These are phyloP conservation scores for Dioscorea cayenensis DNA, from an alignment of 116 monocot species.

Conservation along the genomic window DNA sequence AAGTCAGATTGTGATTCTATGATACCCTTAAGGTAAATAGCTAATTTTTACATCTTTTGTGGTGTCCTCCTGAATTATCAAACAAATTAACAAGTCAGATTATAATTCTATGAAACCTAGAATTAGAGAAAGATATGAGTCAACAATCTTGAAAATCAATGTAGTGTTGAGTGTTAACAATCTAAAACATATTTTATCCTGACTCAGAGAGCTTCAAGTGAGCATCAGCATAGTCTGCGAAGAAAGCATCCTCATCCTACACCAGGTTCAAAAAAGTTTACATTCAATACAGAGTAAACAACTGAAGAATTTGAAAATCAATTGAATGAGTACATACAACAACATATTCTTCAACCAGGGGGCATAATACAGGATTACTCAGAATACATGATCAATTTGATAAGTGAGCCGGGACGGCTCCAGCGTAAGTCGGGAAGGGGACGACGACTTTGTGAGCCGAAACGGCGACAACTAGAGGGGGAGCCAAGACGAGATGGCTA, in stretches of 20 bases:
- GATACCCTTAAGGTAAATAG: constrained; percentile 69
- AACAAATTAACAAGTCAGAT: background rate
- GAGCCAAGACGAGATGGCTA: no score
- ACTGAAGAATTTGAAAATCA: background rate
- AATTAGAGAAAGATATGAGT: background rate
- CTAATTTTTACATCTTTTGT: constrained; percentile 22
- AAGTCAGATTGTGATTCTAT: constrained; percentile 57
- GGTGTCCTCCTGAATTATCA: constrained; percentile 19
- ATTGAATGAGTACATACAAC: constrained; percentile 21
- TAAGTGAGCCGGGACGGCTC: no score
- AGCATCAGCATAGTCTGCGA: constrained; percentile 12
- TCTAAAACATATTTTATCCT: background rate
- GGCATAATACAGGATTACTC: constrained; percentile 71
- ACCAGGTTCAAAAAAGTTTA: background rate
- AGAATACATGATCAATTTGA: constrained; percentile 16
- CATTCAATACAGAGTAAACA: background rate
- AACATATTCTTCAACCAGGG: constrained; percentile 87
- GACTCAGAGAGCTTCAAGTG: constrained; percentile 13
- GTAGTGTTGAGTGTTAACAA: background rate
- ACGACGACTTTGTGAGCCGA: no score
- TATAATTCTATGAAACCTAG: background rate
- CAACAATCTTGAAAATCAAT: no score
- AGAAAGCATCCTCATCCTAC: constrained; percentile 15
- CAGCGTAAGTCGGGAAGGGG: no score
- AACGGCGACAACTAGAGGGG: no score